Evolutionary conservation across 2,329 filamentous ascomycete species (phyloP).

Genomic region (Teratosphaeria destructans): DNA sequence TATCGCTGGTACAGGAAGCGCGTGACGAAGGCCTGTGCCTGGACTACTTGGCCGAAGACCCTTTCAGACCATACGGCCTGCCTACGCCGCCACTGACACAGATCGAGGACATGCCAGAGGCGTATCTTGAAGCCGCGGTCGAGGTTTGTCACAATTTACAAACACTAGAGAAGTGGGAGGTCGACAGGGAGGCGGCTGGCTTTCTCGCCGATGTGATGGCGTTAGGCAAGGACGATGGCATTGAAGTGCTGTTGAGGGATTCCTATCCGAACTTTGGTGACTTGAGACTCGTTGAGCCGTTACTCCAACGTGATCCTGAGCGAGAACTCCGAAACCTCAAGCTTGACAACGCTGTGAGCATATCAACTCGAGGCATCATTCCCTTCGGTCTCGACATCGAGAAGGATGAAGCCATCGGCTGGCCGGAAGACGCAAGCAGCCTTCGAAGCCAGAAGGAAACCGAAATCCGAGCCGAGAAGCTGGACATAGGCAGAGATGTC

Average conservation of each 20-base stretch:
- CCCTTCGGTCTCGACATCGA: conserved; percentile 29
- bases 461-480: conserved; percentile 24
- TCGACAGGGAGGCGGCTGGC: conserved; percentile 15
- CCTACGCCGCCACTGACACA: background rate
- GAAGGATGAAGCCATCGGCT: conserved; percentile 34
- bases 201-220: conserved; percentile 14
- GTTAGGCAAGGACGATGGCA: conserved; percentile 2
- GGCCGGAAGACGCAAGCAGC: conserved; percentile 21
- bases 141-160: background rate
- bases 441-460: conserved; percentile 8
- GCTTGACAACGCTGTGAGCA: conserved; percentile 10
- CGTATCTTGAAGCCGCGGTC: background rate
- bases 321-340: conserved; percentile 34
- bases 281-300: conserved; percentile 36
- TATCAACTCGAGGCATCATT: conserved; percentile 7
- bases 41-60: conserved; percentile 1
- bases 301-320: conserved; percentile 37
- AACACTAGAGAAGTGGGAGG: conserved; percentile 17
- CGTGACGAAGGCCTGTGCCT: background rate
- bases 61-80: background rate
- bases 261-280: background rate
- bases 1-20: conserved; percentile 1
- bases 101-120: background rate
- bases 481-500: conserved; percentile 27
- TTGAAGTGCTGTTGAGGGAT: background rate